Base-by-base conservation (phyloP, 73 alveolate species). In the Stentor coeruleus region DNA sequence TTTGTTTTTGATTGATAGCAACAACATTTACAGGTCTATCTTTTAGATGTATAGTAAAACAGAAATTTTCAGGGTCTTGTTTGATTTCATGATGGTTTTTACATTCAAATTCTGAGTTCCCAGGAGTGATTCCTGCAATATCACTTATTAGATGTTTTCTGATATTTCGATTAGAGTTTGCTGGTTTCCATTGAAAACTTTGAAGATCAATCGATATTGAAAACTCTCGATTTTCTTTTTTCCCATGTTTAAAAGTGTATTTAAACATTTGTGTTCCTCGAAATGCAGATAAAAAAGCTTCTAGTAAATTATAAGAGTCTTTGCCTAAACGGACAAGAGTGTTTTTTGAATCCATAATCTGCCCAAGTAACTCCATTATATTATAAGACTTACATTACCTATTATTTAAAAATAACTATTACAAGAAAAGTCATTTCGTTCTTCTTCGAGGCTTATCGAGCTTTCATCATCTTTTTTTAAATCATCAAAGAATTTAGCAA, bases 101-200 rank as follows among this genome's bases (percentile, higher is more conserved):
- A 31, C 79, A 66, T 0, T 37, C n/a, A 33, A 66, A 66, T 40
- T 66, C 79, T 20, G 79, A 66, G 37, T 66, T 66, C 39, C 79
- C 79, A 28, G 37, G 2, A 28, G 37, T 2, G 20, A 66, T 40
- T 20, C 0, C 41, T 20, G 11, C 15, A 11, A 66, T 66, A 1
- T 66, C 79, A 2, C 33, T 66, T 20, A 66, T 20, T 26, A 31
- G 41, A 66, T 28, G 33, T 33, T 31, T 66, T 20, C 79, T 37
- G 37, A 66, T 26, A 28, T 66, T 66, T 26, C 79, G 1, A 66
- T 20, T 26, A 26, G 79, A 66, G 33, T 66, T 66, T 66, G n/a
- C 79, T 20, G 37, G n/a, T 66, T 66, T 66, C 37, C 79, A 66
- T 66, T 66, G 79, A 66, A 66, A 66, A 66, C 33, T 14, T 33